Percentiles rank a stretch among this genome's conserved stretches.
phyloP scores from a whole-genome alignment of 75 land plant genomes.

The Cryptomeria japonica region DNA sequence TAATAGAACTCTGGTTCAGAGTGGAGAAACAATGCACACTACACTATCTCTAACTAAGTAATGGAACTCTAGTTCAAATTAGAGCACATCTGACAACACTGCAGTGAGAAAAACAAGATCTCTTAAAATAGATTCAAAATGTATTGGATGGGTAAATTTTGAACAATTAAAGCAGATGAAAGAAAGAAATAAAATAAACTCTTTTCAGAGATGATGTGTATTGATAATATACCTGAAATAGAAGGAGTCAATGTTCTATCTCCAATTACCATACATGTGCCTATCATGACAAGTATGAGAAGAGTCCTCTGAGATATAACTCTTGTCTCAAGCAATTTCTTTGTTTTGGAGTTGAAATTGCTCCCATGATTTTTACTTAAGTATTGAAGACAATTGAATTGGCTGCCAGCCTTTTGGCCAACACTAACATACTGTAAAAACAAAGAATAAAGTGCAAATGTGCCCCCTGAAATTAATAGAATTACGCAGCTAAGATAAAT shows the following conservation, averaged over 20 bases:
- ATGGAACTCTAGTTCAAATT: no score
- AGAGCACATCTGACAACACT: no score
- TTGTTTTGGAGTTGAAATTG: conserved; percentile 12
- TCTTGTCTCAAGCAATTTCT: conserved; percentile 26
- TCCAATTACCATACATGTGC: conserved; percentile 71
- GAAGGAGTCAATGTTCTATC: conserved; percentile 72
- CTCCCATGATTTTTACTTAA: conserved; percentile 5
- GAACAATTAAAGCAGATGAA: no score
- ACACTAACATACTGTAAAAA: conserved; percentile 14
- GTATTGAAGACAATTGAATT: conserved; percentile 8
- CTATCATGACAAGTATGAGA: conserved; percentile 41
- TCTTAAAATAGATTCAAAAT: no score
- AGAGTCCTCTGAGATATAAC: conserved; percentile 24
- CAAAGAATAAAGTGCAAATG: neutral
- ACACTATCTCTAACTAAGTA: no score
- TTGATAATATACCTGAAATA: conserved; percentile 34
- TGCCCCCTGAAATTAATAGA: neutral
- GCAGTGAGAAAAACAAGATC: no score
- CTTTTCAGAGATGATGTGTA: neutral
- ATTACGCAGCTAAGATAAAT: no score
- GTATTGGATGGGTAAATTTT: no score
- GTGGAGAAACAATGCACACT: no score
- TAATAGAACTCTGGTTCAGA: no score
- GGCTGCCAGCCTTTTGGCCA: conserved; percentile 14
- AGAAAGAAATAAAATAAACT: no score